Evolutionary conservation across 1,284 basidiomycete genomes (phyloP), one percentile per base, ranked within the genome.

Genomic region (Inonotus obliquus): DNA sequence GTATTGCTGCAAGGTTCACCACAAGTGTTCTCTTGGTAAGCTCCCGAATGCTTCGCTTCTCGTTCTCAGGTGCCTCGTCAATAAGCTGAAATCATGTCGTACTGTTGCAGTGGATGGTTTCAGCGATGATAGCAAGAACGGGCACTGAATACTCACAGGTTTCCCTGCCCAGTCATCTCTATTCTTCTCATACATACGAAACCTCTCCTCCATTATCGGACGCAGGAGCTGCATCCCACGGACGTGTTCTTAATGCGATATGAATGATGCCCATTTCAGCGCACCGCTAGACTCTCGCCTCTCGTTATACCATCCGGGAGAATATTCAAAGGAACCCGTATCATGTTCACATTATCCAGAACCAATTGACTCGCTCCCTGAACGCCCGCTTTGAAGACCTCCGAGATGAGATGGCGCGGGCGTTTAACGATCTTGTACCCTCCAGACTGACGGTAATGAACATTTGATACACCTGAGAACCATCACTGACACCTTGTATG

Each of bases 1-100:
- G 71, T 10, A 71, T 73, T 3, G 73, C 68, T 3, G 69, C 72
- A 59, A 74, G 70, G 60, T 75, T 73, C 39, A 71, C 54, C 23
- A 65, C 37, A 11, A 74, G 49, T 11, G 73, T 48, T 29, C 65
- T 65, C 37, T 66, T 63, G 1, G 69, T 65, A 10, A 74, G 48
- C 9, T 57, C 49, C 1, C 27, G 14, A 6, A 57, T 25, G 39
- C 48, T 54, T n/a, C 32, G n/a, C 41, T 52, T 49, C 25, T 63
- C 62, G 11, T 44, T n/a, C 19, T 63, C 54, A 7, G 61, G 57
- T 19, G 62, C 53, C 7, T 57, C 62, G 17, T 63, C 62, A 14
- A 63, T 35, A 17, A 63, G 27, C 62, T 59, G 58, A 52, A 17
- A 63, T 23, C 48, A 63, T 44, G 41, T 63, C 62, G 19, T 35